phyloP scores from a whole-genome alignment of 148 eudicot species.

The Oxyria digyna region DNA sequence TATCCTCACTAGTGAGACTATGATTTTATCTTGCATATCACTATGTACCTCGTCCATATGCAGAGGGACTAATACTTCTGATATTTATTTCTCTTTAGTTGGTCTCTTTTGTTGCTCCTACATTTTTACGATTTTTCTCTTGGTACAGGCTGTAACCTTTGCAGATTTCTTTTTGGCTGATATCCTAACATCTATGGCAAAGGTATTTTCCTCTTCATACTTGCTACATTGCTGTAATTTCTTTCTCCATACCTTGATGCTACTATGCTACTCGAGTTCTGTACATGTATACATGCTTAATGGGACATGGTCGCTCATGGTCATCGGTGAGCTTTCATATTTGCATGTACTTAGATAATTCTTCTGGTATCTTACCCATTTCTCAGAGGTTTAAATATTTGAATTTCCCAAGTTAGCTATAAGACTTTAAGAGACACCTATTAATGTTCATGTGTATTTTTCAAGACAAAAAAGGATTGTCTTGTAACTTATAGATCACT shows the following conservation, averaged over 20 bases:
- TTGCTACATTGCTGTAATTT: not conserved
- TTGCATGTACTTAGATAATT: not conserved
- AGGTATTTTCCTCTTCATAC: conserved; percentile 35
- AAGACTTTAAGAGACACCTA: not conserved
- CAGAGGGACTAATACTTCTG: not conserved
- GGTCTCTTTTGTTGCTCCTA: not conserved
- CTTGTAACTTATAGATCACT: not conserved
- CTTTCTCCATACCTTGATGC: not conserved
- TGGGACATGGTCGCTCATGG: not conserved
- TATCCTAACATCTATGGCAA: conserved; percentile 96
- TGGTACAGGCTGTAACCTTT: conserved; percentile 85
- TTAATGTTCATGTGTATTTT: not conserved
- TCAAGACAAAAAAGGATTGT: not conserved
- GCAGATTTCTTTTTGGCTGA: conserved; percentile 98
- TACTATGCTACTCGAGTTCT: not conserved
- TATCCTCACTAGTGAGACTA: not conserved
- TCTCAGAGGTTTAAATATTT: not conserved
- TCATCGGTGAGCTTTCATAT: not conserved
- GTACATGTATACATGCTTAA: not conserved
- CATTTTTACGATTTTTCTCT: conserved; percentile 10
- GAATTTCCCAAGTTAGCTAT: not conserved
- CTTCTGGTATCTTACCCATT: not conserved
- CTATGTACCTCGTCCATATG: not conserved
- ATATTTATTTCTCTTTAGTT: not conserved
- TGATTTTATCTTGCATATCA: not conserved